Percentiles rank a stretch among this genome's conserved stretches.
phyloP scores from a whole-genome alignment of 75 land plant genomes.

The Selaginella tamariscina region DNA sequence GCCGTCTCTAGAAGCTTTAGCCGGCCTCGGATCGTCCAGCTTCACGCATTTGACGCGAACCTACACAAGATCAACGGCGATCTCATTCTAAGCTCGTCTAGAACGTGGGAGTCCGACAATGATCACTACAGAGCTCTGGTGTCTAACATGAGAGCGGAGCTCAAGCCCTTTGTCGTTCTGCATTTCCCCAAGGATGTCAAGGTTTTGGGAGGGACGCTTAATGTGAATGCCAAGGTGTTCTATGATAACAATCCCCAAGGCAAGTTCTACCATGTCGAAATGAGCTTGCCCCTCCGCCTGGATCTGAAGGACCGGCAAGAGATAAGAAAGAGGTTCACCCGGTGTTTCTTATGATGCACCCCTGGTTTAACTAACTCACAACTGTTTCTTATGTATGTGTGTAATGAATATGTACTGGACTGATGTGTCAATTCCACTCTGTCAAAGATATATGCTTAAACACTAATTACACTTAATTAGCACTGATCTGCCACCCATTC shows the following conservation, averaged over 20 bases:
- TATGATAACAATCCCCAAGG: conserved; percentile 2
- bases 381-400: too few species aligned
- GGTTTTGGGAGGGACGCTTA: not conserved
- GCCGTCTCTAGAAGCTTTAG: not conserved
- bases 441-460: too few species aligned
- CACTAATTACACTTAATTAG: too few species aligned
- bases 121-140: not conserved
- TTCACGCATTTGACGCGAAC: conserved; percentile 4
- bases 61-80: not conserved
- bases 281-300: conserved; percentile 3
- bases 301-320: not conserved
- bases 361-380: too few species aligned
- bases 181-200: not conserved
- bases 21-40: not conserved
- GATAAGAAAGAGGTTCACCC: not conserved
- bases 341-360: too few species aligned
- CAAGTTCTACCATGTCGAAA: conserved; percentile 5
- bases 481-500: conserved; percentile 15
- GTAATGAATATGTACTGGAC: too few species aligned
- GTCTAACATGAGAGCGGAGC: not conserved
- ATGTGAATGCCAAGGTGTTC: conserved; percentile 3
- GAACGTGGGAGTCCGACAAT: not conserved
- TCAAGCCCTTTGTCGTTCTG: not conserved
- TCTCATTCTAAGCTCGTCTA: not conserved
- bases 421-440: too few species aligned